phyloP scores from a whole-genome alignment of 768 basidiomycete genomes.

The Podaxis sp. region DNA sequence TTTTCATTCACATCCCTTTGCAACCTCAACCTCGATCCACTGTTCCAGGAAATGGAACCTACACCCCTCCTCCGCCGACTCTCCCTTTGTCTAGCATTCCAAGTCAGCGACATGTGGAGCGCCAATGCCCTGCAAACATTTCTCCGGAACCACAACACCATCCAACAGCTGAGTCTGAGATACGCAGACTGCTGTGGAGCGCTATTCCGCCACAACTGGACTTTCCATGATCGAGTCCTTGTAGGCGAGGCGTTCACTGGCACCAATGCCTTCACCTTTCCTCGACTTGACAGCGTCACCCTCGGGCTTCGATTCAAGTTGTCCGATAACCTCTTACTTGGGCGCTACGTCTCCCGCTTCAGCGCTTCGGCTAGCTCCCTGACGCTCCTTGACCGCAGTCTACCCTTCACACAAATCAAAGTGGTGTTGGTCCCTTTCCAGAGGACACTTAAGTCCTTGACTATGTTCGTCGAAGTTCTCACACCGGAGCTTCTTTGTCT shows the following conservation, averaged over 20 bases:
- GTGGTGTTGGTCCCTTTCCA: not conserved
- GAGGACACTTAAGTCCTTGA: not conserved
- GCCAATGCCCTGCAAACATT: conserved; percentile 1
- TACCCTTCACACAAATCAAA: not conserved
- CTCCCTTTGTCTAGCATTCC: conserved; percentile 4
- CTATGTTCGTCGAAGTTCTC: not conserved
- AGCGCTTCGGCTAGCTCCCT: not conserved
- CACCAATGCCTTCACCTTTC: not conserved
- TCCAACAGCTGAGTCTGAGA: not conserved
- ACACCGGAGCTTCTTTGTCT: not conserved
- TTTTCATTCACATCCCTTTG: conserved; percentile 7
- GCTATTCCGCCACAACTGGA: not conserved
- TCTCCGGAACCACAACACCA: not conserved
- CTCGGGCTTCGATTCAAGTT: conserved; percentile 5
- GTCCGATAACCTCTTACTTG: not conserved
- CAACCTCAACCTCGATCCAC: not conserved
- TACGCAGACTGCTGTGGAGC: conserved; percentile 2
- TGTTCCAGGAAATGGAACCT: not conserved
- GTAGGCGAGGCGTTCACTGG: conserved; percentile 2
- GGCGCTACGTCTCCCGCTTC: conserved; percentile 5
- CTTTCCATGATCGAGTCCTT: conserved; percentile 1
- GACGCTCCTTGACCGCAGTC: not conserved
- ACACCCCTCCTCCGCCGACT: conserved; percentile 5
- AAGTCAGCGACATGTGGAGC: conserved; percentile 7
- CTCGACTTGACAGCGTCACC: not conserved